Evolutionary conservation across 1,284 basidiomycete genomes (phyloP), one percentile per base, ranked within the genome.

Genomic region (Veloboletus limbatus): DNA sequence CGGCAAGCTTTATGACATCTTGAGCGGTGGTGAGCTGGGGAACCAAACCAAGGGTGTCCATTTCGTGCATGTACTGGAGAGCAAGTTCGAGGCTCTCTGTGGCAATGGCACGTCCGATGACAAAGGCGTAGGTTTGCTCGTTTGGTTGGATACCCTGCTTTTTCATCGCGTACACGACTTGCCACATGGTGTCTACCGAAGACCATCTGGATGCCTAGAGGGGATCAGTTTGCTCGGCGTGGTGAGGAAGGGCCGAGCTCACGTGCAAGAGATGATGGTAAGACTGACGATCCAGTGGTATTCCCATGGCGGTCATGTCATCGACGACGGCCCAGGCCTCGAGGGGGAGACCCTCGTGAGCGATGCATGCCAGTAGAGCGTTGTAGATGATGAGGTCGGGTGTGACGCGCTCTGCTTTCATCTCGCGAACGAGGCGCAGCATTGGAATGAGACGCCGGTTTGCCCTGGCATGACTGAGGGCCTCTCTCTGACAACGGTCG

Each of bases 241-340:
- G 24, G 26, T 9, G 33, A 36, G 43, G 46, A 32, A 21, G 30
- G 30, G 30, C 6, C 8, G 36, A 8, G 49, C 57, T 63, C 61
- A 87, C 87, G 52, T 75, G 63, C 44, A 93, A 67, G 14, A 92
- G 70, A 34, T 75, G 67, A 52, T 87, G 81, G 66, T 84, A 88
- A 4, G 80, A 76, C 44, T 75, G 69, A 3, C 72, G 54, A 49
- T 82, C 74, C 2, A 82, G 87, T 17, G 61, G 52, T 22, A 92
- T 57, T 2, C 77, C 80, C 40, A 78, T 58, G 13, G 75, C 68
- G 18, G 72, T 45, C 77, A 91, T 89, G 54, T 92, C 89, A 24
- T 85, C 79, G 37, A 88, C 70, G 21, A 88, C 76, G 7, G 86
- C 88, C 69, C 79, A 78, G 4, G 82, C 80, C 45, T 86, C 79